Conservation (phyloP, 2,329 filamentous ascomycete genomes). For the Stemphylium vesicarium region DNA sequence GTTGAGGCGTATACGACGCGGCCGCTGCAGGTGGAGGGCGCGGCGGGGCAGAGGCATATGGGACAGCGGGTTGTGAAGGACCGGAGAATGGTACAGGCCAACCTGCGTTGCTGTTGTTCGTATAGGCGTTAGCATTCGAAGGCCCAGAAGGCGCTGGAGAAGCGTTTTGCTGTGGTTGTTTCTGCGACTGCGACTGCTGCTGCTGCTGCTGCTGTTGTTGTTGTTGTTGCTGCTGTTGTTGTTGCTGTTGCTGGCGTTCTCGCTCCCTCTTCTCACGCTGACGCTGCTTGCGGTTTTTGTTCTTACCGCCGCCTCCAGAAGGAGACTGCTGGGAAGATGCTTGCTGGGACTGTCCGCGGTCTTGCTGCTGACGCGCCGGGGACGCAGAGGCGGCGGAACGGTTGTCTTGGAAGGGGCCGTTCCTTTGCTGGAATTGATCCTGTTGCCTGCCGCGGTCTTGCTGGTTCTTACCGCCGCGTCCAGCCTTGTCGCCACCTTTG, state of each 20-base stretch:
- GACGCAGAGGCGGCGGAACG: slow-evolving; percentile 28
- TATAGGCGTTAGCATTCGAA: slow-evolving; percentile 28
- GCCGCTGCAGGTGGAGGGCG: slow-evolving; percentile 25
- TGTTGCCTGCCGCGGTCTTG: slow-evolving; percentile 32
- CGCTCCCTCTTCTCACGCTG: slow-evolving; percentile 38
- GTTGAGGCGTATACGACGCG: slow-evolving; percentile 22
- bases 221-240: slow-evolving; percentile 21
- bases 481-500: slow-evolving; percentile 25
- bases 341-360: slow-evolving; percentile 29
- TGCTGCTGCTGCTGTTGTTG: slow-evolving; percentile 17
- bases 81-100: slow-evolving; percentile 29
- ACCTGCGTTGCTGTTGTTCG: slow-evolving; percentile 27
- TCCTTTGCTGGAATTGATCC: slow-evolving; percentile 27
- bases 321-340: slow-evolving; percentile 28
- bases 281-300: slow-evolving; percentile 40
- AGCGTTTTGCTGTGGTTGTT: slow-evolving; percentile 20
- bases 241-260: slow-evolving; percentile 28
- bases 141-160: slow-evolving; percentile 27
- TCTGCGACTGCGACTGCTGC: slow-evolving; percentile 20
- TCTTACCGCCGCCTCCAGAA: slow-evolving; percentile 32
- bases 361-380: slow-evolving; percentile 31
- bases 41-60: slow-evolving; percentile 21
- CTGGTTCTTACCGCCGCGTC: slow-evolving; percentile 35
- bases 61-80: slow-evolving; percentile 24
- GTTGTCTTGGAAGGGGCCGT: slow-evolving; percentile 31